Evolutionary conservation across 768 basidiomycete species (phyloP).

Genomic region (Gelatoporia subvermispora): DNA sequence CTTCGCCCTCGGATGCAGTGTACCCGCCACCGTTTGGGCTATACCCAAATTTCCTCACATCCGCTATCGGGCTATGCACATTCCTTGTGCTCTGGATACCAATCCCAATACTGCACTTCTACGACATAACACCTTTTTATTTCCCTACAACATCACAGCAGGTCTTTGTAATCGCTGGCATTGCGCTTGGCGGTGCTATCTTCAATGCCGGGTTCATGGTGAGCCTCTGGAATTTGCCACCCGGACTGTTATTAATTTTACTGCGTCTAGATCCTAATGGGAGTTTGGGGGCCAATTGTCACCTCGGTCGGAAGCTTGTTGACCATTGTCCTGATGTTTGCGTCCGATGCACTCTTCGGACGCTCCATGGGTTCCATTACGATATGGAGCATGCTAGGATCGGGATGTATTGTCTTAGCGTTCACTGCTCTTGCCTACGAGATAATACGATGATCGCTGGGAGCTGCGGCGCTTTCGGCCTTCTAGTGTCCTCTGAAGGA

Average conservation of each 20-base stretch:
- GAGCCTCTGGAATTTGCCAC: constrained; percentile 12
- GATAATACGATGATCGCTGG: constrained; percentile 29
- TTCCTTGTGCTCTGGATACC: constrained; percentile 73
- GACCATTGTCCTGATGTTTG: constrained; percentile 86
- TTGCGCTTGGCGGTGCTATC: constrained; percentile 64
- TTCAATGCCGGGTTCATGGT: constrained; percentile 91
- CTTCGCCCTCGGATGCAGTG: constrained; percentile 28
- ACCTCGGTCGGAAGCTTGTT: constrained; percentile 88
- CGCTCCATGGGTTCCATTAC: constrained; percentile 58
- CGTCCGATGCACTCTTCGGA: constrained; percentile 75
- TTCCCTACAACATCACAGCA: constrained; percentile 51
- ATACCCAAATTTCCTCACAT: constrained; percentile 78
- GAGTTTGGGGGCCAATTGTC: constrained; percentile 84
- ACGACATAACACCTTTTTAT: constrained; percentile 59
- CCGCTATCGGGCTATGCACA: constrained; percentile 75
- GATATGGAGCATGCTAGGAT: constrained; percentile 69
- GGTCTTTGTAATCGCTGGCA: constrained; percentile 53
- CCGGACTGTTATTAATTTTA: constrained; percentile 2
- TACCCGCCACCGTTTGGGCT: constrained; percentile 78
- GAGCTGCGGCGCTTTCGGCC: too few relatives aligned
- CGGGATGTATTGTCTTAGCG: constrained; percentile 72
- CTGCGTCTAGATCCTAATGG: constrained; percentile 60
- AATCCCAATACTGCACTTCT: constrained; percentile 66
- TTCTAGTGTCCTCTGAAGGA: too few relatives aligned
- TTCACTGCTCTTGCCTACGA: constrained; percentile 79